Conservation (phyloP, 805 yeast species). For the Candida pseudofarinosa region DNA sequence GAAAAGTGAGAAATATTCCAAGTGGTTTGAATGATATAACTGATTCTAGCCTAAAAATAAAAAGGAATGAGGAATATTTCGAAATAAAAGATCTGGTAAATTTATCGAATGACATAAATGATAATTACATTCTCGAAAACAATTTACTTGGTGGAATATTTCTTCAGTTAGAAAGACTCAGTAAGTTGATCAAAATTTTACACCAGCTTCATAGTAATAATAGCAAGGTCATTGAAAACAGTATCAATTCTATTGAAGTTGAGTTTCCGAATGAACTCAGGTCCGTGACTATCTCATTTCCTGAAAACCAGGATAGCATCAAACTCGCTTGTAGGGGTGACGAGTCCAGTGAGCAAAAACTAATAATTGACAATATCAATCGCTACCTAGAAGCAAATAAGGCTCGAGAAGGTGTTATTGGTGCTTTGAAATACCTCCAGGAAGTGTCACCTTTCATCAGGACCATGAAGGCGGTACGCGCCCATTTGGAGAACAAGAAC, state of each 20-base stretch:
- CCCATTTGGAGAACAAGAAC: constrained; percentile 8
- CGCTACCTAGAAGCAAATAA: constrained; percentile 7
- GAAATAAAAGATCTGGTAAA: constrained; percentile 26
- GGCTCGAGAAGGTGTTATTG: constrained; percentile 18
- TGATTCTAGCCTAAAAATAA: constrained; percentile 18
- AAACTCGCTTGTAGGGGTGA: constrained; percentile 12
- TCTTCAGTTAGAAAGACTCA: constrained; percentile 26
- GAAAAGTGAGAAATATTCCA: constrained; percentile 23
- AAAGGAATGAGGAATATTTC: constrained; percentile 19
- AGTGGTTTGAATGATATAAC: constrained; percentile 14
- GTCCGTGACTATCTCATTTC: constrained; percentile 15
- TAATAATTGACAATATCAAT: constrained; percentile 12
- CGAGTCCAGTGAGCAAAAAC: constrained; percentile 10
- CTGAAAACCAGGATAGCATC: constrained; percentile 12
- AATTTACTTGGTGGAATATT: constrained; percentile 23
- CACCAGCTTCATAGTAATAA: constrained; percentile 28
- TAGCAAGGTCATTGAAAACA: constrained; percentile 22
- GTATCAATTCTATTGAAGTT: constrained; percentile 25
- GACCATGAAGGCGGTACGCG: constrained; percentile 17
- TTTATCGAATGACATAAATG: constrained; percentile 21
- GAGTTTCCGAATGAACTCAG: constrained; percentile 22
- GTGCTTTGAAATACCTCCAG: constrained; percentile 31
- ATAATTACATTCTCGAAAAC: constrained; percentile 7
- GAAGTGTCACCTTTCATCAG: constrained; percentile 27
- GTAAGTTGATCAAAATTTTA: constrained; percentile 28